Conservation (phyloP, 176 grass and related monocot species). For the Ampelocalamus luodianensis region DNA sequence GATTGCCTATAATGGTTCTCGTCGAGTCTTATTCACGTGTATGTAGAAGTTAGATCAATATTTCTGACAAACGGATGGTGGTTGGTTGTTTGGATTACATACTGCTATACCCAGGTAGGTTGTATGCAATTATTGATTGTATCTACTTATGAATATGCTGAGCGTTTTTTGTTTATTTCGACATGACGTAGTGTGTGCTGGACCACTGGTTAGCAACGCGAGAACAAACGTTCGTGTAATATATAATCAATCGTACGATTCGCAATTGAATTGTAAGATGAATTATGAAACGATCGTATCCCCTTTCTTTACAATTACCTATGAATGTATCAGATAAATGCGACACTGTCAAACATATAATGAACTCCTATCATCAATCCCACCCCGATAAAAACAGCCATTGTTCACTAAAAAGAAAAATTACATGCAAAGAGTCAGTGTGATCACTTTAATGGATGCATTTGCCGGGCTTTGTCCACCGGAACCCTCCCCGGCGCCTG, state of each 20-base stretch:
- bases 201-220: background rate
- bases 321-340: background rate
- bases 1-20: background rate
- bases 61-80: background rate
- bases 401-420: background rate
- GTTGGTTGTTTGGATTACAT: background rate
- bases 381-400: background rate
- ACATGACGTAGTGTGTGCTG: too few species aligned
- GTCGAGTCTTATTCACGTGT: background rate
- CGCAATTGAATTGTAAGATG: background rate
- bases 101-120: background rate
- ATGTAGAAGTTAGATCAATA: background rate
- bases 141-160: too few species aligned
- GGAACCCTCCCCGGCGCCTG: constrained; percentile 33
- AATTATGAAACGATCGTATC: background rate
- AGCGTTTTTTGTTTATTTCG: too few species aligned
- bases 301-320: background rate
- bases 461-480: constrained; percentile 51
- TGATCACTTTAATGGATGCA: constrained; percentile 38
- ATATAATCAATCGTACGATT: background rate
- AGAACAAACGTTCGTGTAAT: background rate
- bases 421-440: background rate
- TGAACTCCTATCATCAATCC: background rate
- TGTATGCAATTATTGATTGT: too few species aligned
- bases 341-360: background rate